These are phyloP conservation scores for Microthyrium microscopicum DNA, from an alignment of 2,329 filamentous ascomycete genomes.

Conservation along the genomic window DNA sequence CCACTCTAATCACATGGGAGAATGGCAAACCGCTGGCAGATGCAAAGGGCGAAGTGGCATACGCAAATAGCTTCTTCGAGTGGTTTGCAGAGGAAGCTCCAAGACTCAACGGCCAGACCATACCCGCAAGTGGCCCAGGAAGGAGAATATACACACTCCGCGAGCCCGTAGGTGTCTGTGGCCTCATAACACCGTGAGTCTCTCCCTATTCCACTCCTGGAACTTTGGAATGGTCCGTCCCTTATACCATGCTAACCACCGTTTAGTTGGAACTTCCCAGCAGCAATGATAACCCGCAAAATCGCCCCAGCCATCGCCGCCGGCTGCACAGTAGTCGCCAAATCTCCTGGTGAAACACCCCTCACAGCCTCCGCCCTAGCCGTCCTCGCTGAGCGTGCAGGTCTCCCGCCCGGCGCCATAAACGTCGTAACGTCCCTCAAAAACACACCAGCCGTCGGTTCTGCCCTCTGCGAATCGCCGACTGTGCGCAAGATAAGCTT, in stretches of 20 bases:
- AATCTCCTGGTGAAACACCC: constrained; percentile 82
- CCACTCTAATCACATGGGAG: constrained; percentile 73
- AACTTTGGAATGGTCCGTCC: not conserved
- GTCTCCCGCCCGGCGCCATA: constrained; percentile 77
- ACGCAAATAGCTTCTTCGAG: constrained; percentile 24
- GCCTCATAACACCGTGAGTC: constrained; percentile 55
- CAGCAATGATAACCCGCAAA: constrained; percentile 33
- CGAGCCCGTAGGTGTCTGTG: constrained; percentile 72
- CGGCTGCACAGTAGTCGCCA: constrained; percentile 88
- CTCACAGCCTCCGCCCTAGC: constrained; percentile 78
- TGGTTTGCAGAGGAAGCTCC: constrained; percentile 25
- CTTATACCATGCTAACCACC: no score
- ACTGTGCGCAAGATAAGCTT: constrained; percentile 83
- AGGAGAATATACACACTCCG: constrained; percentile 66
- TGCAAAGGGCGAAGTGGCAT: constrained; percentile 23
- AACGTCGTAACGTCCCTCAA: constrained; percentile 69
- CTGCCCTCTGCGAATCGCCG: constrained; percentile 57
- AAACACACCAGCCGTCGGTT: constrained; percentile 67
- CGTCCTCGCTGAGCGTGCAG: constrained; percentile 71
- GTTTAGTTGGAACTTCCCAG: constrained; percentile 62
- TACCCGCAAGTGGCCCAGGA: constrained; percentile 49
- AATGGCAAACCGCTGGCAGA: constrained; percentile 66
- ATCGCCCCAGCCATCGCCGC: constrained; percentile 59
- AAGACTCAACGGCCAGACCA: constrained; percentile 45
- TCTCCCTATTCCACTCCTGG: not conserved